These are phyloP conservation scores for Rhytidiadelphus loreus DNA, from an alignment of 225 moss, liverwort and hornwort species.

Conservation along the genomic window DNA sequence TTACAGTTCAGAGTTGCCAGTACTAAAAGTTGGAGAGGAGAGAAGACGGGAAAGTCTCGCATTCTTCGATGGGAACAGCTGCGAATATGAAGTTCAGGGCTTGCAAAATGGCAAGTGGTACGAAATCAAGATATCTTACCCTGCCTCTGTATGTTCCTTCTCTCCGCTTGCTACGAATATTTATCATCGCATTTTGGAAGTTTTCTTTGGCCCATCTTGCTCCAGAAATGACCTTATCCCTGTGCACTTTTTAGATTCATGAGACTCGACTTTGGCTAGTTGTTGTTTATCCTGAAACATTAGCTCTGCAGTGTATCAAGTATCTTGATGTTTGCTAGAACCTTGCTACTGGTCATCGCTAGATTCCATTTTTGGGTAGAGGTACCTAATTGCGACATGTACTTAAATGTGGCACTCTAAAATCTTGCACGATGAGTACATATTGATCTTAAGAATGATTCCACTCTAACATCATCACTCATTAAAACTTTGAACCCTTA, in stretches of 20 bases:
- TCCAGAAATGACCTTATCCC: neutral
- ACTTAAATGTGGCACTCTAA: neutral
- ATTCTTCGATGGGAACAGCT: conserved; percentile 30
- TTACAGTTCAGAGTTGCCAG: conserved; percentile 19
- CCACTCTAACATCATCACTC: neutral
- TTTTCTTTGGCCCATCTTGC: neutral
- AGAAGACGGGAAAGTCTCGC: conserved; percentile 27
- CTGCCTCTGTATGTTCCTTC: conserved; percentile 53
- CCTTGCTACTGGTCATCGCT: neutral
- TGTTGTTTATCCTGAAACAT: neutral
- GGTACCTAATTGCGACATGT: neutral
- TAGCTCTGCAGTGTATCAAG: neutral
- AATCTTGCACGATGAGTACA: neutral
- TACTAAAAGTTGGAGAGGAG: conserved; percentile 41
- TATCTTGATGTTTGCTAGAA: neutral
- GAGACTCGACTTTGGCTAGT: neutral
- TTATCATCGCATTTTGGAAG: neutral
- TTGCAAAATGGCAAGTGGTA: conserved; percentile 59
- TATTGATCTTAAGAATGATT: too few relatives aligned
- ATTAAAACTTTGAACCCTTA: neutral
- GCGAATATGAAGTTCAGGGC: conserved; percentile 44
- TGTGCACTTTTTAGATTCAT: neutral
- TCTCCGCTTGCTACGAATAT: conserved; percentile 10
- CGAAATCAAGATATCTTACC: conserved; percentile 75
- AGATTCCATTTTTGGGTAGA: neutral